Evolutionary conservation across 345 rosid genomes (phyloP), one percentile per base, ranked within the genome.

Genomic region (Luvunga scandens): DNA sequence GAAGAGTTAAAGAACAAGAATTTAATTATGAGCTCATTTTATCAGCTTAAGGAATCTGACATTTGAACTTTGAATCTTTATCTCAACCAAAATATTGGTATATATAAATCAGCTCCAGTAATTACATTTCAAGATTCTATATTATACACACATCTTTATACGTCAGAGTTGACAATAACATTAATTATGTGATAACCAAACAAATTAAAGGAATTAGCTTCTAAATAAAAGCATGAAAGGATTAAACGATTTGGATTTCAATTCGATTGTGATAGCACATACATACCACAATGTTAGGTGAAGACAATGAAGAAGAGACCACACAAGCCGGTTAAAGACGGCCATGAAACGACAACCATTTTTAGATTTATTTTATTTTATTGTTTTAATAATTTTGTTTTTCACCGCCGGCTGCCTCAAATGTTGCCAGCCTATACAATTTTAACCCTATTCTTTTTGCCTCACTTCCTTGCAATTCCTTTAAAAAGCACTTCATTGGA

Each of bases 321-420:
- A 62, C 53, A 72, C 6, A 55, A 81, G 88, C 88, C 83, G 86
- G 76, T 85, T 71, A 9, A 4, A 83, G 90, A 78, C 90, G 90
- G 88, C 88, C 84, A 70, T 57, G 14, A 22, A 18, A 53, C 18
- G 18, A 78, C 59, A 66, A 62, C 42, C 33, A 0, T 66, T 66
- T 21, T 9, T 36, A 2, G 4, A 21, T 33, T 66, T 19, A 21
- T 19, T 66, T 3, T 65, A 30, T 14, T 9, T 18, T 33, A 27
- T 45, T 45, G 18, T 13, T 45, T 45, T 45, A 45, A 45, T 45
- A 28, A 27, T 28, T 12, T 66, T 65, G 33, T 65, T 65, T 28
- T 3, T 18, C 18, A 16, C 22, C 66, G 83, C 81, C 81, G 85
- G 79, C 81, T 66, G 34, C 60, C 55, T 67, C 6, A 36, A 71